phyloP scores from a whole-genome alignment of 495 filamentous ascomycete genomes.

The Cercophora scortea region DNA sequence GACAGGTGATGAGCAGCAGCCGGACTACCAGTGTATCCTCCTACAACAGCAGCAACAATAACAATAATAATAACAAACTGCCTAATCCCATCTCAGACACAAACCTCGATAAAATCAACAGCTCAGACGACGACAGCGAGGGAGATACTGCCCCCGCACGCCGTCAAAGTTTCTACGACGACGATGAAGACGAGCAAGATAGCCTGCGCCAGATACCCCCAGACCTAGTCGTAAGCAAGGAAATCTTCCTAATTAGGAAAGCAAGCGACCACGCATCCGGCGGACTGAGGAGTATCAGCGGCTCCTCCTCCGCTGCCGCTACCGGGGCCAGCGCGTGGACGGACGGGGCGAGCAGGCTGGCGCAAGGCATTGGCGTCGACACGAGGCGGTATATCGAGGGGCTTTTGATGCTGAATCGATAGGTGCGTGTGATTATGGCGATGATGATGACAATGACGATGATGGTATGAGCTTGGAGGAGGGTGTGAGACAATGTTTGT shows the following conservation, averaged over 20 bases:
- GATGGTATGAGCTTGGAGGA: too few species aligned
- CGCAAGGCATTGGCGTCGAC: slow-evolving; percentile 86
- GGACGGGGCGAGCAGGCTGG: slow-evolving; percentile 56
- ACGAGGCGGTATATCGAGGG: slow-evolving; percentile 80
- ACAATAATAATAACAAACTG: background rate
- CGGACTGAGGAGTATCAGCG: slow-evolving; percentile 21
- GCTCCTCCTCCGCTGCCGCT: slow-evolving; percentile 25
- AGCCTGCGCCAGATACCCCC: too few species aligned
- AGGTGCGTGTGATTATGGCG: slow-evolving; percentile 31
- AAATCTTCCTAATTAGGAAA: slow-evolving; percentile 72
- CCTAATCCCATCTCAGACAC: too few species aligned
- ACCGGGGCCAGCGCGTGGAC: slow-evolving; percentile 33
- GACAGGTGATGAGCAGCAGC: background rate
- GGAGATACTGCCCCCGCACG: background rate
- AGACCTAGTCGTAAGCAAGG: slow-evolving; percentile 36
- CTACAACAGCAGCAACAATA: background rate
- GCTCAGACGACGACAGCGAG: background rate
- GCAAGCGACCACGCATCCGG: slow-evolving; percentile 55
- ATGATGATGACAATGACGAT: background rate
- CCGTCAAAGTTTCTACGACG: background rate
- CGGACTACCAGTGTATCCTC: background rate
- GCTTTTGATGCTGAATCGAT: slow-evolving; percentile 60
- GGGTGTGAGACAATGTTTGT: too few species aligned
- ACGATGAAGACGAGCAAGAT: background rate
- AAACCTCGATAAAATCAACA: too few species aligned